Conservation (phyloP, 257 asterid genomes). For the Gentiana dahurica region DNA sequence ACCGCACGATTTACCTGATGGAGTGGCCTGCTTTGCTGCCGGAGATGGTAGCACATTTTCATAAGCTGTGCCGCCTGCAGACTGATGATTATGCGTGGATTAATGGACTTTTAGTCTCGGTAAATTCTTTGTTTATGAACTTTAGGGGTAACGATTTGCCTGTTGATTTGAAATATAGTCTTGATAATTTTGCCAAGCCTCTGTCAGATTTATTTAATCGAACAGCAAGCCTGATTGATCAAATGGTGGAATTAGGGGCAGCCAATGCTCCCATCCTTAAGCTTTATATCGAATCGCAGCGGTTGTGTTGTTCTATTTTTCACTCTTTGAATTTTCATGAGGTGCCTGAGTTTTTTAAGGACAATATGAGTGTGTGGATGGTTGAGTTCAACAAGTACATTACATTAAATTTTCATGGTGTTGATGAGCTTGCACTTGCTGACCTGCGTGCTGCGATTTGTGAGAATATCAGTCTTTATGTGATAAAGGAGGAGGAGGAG, state of each 20-base stretch:
- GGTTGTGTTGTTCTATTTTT: constrained; percentile 78
- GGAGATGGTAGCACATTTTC: constrained; percentile 55
- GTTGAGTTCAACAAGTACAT: constrained; percentile 67
- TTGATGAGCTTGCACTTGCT: constrained; percentile 50
- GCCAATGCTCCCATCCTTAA: constrained; percentile 33
- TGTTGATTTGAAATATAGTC: constrained; percentile 70
- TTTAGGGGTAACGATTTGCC: constrained; percentile 66
- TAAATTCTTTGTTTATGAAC: constrained; percentile 65
- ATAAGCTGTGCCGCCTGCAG: constrained; percentile 28
- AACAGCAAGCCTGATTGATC: constrained; percentile 50
- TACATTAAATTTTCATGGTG: constrained; percentile 30
- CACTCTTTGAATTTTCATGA: constrained; percentile 71
- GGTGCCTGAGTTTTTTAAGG: constrained; percentile 84
- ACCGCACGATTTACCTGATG: constrained; percentile 64
- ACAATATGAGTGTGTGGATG: constrained; percentile 93
- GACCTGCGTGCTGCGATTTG: constrained; percentile 89
- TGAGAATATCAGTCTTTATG: constrained; percentile 69
- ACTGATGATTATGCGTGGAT: constrained; percentile 67
- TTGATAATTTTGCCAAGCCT: constrained; percentile 72
- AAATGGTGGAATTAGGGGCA: constrained; percentile 30
- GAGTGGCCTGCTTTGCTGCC: constrained; percentile 73
- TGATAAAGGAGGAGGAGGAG: constrained; percentile 89
- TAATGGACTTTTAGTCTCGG: constrained; percentile 64
- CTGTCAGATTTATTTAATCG: constrained; percentile 58
- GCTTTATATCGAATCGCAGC: constrained; percentile 72